Evolutionary conservation across 2,329 filamentous ascomycete genomes (phyloP), one percentile per base, ranked within the genome.

Genomic region (Microcyclosporella mali): DNA sequence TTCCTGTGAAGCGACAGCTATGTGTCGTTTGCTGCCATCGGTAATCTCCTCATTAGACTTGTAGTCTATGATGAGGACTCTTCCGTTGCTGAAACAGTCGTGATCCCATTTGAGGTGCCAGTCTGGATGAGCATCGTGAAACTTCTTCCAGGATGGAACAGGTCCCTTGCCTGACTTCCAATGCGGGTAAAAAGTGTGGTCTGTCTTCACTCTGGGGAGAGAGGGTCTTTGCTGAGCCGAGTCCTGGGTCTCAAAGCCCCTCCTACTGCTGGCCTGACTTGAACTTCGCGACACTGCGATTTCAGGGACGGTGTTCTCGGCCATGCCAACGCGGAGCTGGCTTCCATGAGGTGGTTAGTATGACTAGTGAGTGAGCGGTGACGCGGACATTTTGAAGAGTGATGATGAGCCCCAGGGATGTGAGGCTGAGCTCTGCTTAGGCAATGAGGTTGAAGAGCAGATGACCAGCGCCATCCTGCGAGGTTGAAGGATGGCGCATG

Each of bases 31-130:
- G 8, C 44, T 29, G 62, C 64, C 28, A 59, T 37, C 21, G 16
- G 25, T 11, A 14, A 57, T 28, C 9, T 18, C 34, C 31, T 48
- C 52, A 19, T 50, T 59, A 7, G 53, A 56, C 25, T 73, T 61
- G 54, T 73, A 75, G 55, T 77, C 72, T 32, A 76, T 70, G 42
- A 77, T 63, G 46, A 77, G 57, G 4, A 75, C 70, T 28, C 73
- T 66, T 10, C 72, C 71, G 19, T 52, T 43, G 4, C 32, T 37
- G 18, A 57, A 57, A 34, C 43, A 46, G 18, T 53, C 25, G n/a
- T 40, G 18, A 29, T 45, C 41, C 54, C 51, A 55, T 37, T 50
- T 49, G 40, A 47, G 45, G 30, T 51, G 41, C 52, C 47, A 50
- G 34, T 50, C 38, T 4, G 49, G 43, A 14, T 50, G 41, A 6